Percentiles rank a stretch among this genome's conserved stretches.
These are phyloP conservation scores for Psidium guajava DNA, from an alignment of 345 rosid species.

Conservation along the genomic window DNA sequence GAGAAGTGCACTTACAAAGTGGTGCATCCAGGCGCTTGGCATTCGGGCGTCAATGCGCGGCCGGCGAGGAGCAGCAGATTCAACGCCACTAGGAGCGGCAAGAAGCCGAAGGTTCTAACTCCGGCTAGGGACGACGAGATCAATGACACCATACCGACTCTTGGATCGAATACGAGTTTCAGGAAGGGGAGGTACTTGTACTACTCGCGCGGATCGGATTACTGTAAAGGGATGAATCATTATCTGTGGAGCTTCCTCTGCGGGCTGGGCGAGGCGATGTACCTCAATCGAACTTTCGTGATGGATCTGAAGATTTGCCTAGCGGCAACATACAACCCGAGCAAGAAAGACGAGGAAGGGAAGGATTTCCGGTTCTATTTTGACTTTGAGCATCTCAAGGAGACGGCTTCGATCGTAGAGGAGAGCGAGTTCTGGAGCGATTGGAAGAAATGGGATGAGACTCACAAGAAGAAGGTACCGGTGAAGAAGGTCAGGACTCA, in stretches of 20 bases:
- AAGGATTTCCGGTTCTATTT: slow-evolving; percentile 84
- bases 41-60: slow-evolving; percentile 74
- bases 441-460: slow-evolving; percentile 82
- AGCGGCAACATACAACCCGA: slow-evolving; percentile 46
- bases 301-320: slow-evolving; percentile 84
- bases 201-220: slow-evolving; percentile 85
- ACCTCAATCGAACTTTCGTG: slow-evolving; percentile 85
- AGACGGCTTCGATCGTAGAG: slow-evolving; percentile 66
- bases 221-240: slow-evolving; percentile 96
- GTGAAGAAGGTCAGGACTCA: slow-evolving; percentile 59
- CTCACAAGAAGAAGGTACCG: slow-evolving; percentile 63
- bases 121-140: slow-evolving; percentile 41
- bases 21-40: slow-evolving; percentile 65
- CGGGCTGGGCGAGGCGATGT: slow-evolving; percentile 93
- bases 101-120: slow-evolving; percentile 11
- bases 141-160: slow-evolving; percentile 53
- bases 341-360: slow-evolving; percentile 69
- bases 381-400: slow-evolving; percentile 90
- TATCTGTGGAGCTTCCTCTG: slow-evolving; percentile 92
- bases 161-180: slow-evolving; percentile 47
- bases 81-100: slow-evolving; percentile 13
- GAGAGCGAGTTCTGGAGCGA: slow-evolving; percentile 66
- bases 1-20: slow-evolving; percentile 62
- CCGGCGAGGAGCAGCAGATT: slow-evolving; percentile 28
- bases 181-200: slow-evolving; percentile 78